A percentile compares a stretch with the other conserved stretches of the same genome.
Conservation (phyloP, 306 rosid species). For the Pachyrhizus erosus region DNA sequence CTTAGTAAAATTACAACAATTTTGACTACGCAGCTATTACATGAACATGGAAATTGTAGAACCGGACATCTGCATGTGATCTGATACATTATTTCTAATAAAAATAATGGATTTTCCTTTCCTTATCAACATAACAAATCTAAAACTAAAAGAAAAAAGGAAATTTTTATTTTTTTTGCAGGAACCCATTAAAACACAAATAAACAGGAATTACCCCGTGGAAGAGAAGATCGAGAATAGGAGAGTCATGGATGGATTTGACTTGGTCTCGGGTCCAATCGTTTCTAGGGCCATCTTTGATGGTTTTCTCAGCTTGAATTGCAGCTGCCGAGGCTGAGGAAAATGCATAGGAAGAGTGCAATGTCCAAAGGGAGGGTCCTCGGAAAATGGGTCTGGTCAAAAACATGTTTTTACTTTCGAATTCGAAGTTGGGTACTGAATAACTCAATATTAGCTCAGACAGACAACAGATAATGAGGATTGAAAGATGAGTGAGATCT, state of each 20-base stretch:
- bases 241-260: conserved; percentile 77
- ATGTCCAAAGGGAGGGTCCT: conserved; percentile 43
- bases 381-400: conserved; percentile 48
- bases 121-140: not conserved
- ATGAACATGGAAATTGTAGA: not conserved
- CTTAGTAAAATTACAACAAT: conserved; percentile 7
- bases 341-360: conserved; percentile 39
- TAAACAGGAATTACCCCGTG: conserved; percentile 66
- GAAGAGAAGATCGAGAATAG: conserved; percentile 93
- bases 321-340: conserved; percentile 73
- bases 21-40: not conserved
- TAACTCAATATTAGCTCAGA: not conserved
- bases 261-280: conserved; percentile 77
- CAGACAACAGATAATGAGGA: not conserved
- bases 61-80: not conserved
- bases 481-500: not conserved
- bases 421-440: not conserved
- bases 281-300: conserved; percentile 75
- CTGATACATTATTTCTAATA: not conserved
- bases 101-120: conserved; percentile 13
- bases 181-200: not conserved
- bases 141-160: not conserved
- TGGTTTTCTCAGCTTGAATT: conserved; percentile 68
- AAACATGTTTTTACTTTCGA: conserved; percentile 46
- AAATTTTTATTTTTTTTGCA: too few relatives aligned